A percentile compares a stretch with the other conserved stretches of the same genome.
phyloP scores from a whole-genome alignment of 169 alveolate genomes.

The Plasmodium berghei region DNA sequence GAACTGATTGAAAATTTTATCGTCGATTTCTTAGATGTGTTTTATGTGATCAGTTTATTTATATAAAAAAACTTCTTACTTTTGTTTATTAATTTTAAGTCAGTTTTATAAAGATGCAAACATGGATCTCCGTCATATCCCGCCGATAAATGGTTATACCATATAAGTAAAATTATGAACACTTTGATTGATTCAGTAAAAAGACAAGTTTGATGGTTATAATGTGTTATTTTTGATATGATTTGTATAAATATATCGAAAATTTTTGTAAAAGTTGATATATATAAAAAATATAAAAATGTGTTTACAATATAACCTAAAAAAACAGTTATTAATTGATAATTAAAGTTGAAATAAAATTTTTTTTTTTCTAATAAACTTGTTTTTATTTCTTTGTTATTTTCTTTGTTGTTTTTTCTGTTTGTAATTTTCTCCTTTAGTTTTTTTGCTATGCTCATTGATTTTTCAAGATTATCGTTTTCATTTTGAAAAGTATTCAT shows the following conservation, averaged over 20 bases:
- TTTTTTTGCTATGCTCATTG: slow-evolving; percentile 17
- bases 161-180: not conserved
- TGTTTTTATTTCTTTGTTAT: slow-evolving; percentile 16
- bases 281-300: slow-evolving; percentile 21
- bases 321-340: not conserved
- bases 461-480: not conserved
- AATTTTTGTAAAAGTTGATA: not conserved
- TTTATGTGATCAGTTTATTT: too few species aligned
- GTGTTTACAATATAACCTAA: slow-evolving; percentile 37
- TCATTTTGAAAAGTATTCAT: slow-evolving; percentile 14
- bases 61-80: not conserved
- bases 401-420: slow-evolving; percentile 18
- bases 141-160: slow-evolving; percentile 26
- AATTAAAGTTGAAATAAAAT: not conserved
- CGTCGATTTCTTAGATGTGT: too few species aligned
- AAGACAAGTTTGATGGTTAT: slow-evolving; percentile 6
- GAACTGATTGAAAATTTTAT: too few species aligned
- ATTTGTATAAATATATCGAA: not conserved
- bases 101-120: slow-evolving; percentile 30
- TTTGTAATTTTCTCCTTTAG: slow-evolving; percentile 16
- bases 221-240: slow-evolving; percentile 9
- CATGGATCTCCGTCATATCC: slow-evolving; percentile 72
- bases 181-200: slow-evolving; percentile 10
- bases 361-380: not conserved
- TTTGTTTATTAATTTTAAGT: slow-evolving; percentile 15